phyloP scores from a whole-genome alignment of 345 rosid species.

The Crucihimalaya himalaica region DNA sequence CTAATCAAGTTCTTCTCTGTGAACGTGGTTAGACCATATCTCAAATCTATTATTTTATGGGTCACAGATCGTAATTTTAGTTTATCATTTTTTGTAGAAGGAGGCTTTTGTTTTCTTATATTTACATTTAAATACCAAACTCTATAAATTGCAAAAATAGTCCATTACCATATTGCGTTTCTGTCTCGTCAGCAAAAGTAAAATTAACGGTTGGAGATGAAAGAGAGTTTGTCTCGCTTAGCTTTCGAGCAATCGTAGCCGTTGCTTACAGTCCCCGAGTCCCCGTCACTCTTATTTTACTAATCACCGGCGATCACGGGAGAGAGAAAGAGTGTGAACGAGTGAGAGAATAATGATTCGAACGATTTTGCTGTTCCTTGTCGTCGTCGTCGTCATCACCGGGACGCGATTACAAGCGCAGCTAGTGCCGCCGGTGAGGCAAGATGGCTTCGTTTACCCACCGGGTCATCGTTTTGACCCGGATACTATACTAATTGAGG shows the following conservation, averaged over 20 bases:
- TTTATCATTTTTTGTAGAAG: background rate
- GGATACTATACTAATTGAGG: conserved; percentile 39
- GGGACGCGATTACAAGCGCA: conserved; percentile 24
- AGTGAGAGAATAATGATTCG: conserved; percentile 29
- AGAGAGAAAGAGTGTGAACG: conserved; percentile 7
- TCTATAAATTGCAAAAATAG: background rate
- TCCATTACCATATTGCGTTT: background rate
- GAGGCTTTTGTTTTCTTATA: background rate
- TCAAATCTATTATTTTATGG: background rate
- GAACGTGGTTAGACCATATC: conserved; percentile 33
- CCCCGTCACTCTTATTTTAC: background rate
- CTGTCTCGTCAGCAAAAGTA: conserved; percentile 11
- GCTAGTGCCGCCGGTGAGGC: conserved; percentile 37
- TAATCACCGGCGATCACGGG: background rate
- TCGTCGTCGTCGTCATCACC: background rate
- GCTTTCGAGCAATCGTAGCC: conserved; percentile 27
- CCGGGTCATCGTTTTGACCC: conserved; percentile 29
- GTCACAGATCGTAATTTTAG: too few relatives aligned
- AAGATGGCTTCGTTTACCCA: conserved; percentile 39
- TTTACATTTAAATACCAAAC: background rate
- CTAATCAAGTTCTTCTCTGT: background rate
- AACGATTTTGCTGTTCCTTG: conserved; percentile 3
- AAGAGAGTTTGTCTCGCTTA: conserved; percentile 12
- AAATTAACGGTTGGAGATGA: conserved; percentile 19
- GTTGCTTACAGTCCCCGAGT: conserved; percentile 20